Conservation (phyloP, 805 yeast species). For the Debaryomyces tyrocola region DNA sequence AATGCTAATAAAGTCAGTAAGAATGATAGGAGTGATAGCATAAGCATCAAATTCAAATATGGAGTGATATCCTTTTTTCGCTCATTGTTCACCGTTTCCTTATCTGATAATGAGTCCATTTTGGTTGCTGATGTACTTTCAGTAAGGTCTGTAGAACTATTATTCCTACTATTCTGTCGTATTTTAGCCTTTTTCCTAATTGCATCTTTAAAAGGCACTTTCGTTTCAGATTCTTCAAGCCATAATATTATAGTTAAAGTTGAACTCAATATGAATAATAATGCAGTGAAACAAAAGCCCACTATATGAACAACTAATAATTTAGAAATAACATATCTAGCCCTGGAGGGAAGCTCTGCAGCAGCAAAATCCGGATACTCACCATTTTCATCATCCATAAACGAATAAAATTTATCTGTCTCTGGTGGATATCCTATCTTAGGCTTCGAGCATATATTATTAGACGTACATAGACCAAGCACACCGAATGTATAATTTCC, state of each 20-base stretch:
- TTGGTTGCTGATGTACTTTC: background rate
- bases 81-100: background rate
- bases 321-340: slow-evolving; percentile 40
- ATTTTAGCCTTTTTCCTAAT: background rate
- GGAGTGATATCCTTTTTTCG: slow-evolving; percentile 17
- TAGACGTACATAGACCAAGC: slow-evolving; percentile 40
- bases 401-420: slow-evolving; percentile 13
- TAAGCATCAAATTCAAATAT: slow-evolving; percentile 50
- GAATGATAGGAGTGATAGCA: slow-evolving; percentile 68
- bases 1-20: slow-evolving; percentile 70
- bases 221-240: background rate
- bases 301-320: slow-evolving; percentile 42
- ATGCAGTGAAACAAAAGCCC: slow-evolving; percentile 31
- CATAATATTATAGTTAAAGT: background rate
- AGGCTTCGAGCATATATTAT: slow-evolving; percentile 31
- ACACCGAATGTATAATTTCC: slow-evolving; percentile 41
- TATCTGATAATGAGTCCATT: background rate
- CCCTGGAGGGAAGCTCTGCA: slow-evolving; percentile 40
- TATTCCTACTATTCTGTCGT: background rate
- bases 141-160: background rate
- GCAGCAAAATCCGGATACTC: slow-evolving; percentile 14
- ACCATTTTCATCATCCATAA: slow-evolving; percentile 4
- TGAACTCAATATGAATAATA: slow-evolving; percentile 14
- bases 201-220: background rate
- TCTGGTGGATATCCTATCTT: slow-evolving; percentile 37